A percentile compares a stretch with the other conserved stretches of the same genome.
Evolutionary conservation across 495 filamentous ascomycete species (phyloP).

Genomic region (Staphylotrichum tortipilum): DNA sequence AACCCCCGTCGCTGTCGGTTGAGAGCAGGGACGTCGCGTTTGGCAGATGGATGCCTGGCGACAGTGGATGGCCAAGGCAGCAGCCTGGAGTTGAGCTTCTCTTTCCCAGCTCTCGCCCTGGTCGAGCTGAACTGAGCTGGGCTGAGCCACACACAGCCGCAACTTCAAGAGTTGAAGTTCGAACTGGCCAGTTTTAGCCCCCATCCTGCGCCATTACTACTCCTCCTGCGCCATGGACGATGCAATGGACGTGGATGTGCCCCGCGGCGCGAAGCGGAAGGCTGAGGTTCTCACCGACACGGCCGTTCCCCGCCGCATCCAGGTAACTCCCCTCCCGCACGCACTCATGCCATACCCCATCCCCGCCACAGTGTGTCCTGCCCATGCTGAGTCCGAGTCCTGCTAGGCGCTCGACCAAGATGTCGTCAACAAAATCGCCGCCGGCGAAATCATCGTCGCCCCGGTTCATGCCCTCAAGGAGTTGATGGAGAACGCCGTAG

Average conservation of each 20-base stretch:
- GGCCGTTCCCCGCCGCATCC: conserved; percentile 57
- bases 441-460: conserved; percentile 98
- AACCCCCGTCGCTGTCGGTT: no score
- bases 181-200: not conserved
- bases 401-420: conserved; percentile 80
- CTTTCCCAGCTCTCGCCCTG: no score
- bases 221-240: conserved; percentile 17
- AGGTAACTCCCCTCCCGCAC: no score
- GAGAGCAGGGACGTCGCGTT: no score
- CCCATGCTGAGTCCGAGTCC: conserved; percentile 3
- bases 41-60: no score
- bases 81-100: not conserved
- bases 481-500: conserved; percentile 94
- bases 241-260: conserved; percentile 26
- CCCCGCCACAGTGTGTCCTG: no score
- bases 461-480: conserved; percentile 97
- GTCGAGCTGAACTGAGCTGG: no score
- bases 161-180: no score
- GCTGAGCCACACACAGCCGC: no score
- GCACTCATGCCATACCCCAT: no score
- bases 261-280: conserved; percentile 57
- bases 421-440: conserved; percentile 98
- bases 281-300: conserved; percentile 34
- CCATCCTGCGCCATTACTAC: not conserved
- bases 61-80: no score